phyloP scores from a whole-genome alignment of 2,329 filamentous ascomycete genomes.

The Emericellopsis atlantica region DNA sequence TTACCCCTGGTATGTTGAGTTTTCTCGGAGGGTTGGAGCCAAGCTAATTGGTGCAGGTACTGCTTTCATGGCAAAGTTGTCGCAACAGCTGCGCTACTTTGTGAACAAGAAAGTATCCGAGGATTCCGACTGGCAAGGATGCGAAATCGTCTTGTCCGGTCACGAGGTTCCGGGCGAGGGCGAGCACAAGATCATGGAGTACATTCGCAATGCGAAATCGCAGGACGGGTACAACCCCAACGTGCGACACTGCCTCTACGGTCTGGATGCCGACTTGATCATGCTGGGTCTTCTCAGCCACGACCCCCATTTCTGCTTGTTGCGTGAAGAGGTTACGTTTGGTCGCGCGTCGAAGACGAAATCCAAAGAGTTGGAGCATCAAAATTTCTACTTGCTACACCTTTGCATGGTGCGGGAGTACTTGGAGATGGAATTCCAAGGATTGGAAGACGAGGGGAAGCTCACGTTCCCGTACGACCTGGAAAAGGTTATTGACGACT shows the following conservation, averaged over 20 bases:
- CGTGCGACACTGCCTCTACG: conserved; percentile 91
- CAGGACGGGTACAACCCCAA: conserved; percentile 89
- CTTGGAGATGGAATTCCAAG: conserved; percentile 91
- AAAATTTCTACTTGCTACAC: conserved; percentile 97
- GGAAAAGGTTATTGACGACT: conserved; percentile 96
- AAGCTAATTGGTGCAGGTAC: conserved; percentile 37
- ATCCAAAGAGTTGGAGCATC: conserved; percentile 87
- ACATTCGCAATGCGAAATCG: conserved; percentile 93
- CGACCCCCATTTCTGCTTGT: conserved; percentile 93
- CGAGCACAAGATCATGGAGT: conserved; percentile 99
- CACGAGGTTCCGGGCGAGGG: conserved; percentile 97
- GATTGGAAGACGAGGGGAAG: conserved; percentile 61
- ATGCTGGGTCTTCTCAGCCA: conserved; percentile 97
- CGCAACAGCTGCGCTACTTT: conserved; percentile 91
- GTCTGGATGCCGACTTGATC: conserved; percentile 92
- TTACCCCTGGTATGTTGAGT: conserved; percentile 59
- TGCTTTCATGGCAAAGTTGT: conserved; percentile 95
- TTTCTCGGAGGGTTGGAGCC: background rate
- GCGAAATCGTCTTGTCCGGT: conserved; percentile 89
- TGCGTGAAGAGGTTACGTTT: conserved; percentile 97
- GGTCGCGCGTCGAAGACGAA: conserved; percentile 78
- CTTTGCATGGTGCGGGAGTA: conserved; percentile 97
- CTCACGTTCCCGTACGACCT: conserved; percentile 78
- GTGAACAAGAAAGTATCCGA: conserved; percentile 98
- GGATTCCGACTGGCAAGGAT: conserved; percentile 93